Evolutionary conservation across 441 rosid species (phyloP).

Genomic region (Gossypium trilobum): DNA sequence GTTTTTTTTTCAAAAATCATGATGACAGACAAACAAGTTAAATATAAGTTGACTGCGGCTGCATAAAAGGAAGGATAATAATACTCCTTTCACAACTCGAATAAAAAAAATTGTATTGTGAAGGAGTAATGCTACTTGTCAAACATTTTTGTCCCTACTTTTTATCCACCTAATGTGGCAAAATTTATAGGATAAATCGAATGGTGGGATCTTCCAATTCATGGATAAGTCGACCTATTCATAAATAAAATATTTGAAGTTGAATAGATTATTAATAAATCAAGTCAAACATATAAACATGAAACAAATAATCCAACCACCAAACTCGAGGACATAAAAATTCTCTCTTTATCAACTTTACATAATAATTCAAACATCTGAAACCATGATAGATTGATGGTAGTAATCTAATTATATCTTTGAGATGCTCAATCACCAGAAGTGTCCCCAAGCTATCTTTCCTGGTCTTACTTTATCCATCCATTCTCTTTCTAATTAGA

Average conservation of each 20-base stretch:
- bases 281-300: neutral
- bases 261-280: neutral
- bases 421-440: constrained; percentile 3
- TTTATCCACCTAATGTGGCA: neutral
- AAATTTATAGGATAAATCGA: neutral
- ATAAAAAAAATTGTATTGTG: neutral
- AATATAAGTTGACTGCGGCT: neutral
- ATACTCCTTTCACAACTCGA: neutral
- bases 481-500: neutral
- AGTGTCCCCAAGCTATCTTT: neutral
- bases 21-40: neutral
- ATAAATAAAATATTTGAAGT: constrained; percentile 1
- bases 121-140: neutral
- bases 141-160: neutral
- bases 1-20: neutral
- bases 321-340: constrained; percentile 6
- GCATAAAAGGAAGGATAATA: neutral
- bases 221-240: neutral
- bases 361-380: constrained; percentile 1
- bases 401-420: neutral
- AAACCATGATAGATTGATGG: neutral
- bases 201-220: neutral
- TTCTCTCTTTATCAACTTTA: neutral
- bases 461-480: neutral
- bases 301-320: constrained; percentile 1